Evolutionary conservation across 768 basidiomycete species (phyloP).

Genomic region (Antrodiella citrinella): DNA sequence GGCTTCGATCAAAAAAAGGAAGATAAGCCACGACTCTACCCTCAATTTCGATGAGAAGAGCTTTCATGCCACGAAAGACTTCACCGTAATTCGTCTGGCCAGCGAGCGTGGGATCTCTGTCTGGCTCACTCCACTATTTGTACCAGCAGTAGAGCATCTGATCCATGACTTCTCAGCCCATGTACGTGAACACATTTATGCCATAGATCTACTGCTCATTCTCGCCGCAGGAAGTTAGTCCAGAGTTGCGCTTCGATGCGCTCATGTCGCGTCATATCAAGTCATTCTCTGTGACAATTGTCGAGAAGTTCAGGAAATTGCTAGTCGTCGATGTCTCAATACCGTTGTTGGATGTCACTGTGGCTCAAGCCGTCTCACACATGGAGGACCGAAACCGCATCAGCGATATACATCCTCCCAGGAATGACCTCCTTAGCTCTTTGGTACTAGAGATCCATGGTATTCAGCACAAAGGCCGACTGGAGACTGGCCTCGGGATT

Average conservation of each 20-base stretch:
- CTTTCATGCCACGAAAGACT: conserved; percentile 5
- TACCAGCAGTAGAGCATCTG: conserved; percentile 35
- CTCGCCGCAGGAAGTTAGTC: conserved; percentile 26
- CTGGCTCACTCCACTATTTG: conserved; percentile 48
- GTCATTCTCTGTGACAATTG: conserved; percentile 24
- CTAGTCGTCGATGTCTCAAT: not conserved
- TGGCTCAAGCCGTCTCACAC: not conserved
- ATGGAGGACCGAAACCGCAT: not conserved
- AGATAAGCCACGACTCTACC: not conserved
- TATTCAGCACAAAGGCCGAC: not conserved
- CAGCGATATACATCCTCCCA: not conserved
- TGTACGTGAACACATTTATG: conserved; percentile 30
- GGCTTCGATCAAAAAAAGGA: not conserved
- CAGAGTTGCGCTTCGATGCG: conserved; percentile 31
- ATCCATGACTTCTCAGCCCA: conserved; percentile 38
- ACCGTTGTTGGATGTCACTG: not conserved
- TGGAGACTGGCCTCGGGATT: not conserved
- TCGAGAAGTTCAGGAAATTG: not conserved
- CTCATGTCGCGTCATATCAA: conserved; percentile 31
- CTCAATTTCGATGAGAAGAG: not conserved
- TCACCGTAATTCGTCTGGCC: conserved; percentile 34
- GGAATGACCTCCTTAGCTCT: not conserved
- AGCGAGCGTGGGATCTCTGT: conserved; percentile 31
- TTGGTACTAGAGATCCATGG: not conserved
- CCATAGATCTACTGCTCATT: too few relatives aligned